These are phyloP conservation scores for Aureococcus anophagefferens DNA, from an alignment of 108 stramenopile species.

Conservation along the genomic window DNA sequence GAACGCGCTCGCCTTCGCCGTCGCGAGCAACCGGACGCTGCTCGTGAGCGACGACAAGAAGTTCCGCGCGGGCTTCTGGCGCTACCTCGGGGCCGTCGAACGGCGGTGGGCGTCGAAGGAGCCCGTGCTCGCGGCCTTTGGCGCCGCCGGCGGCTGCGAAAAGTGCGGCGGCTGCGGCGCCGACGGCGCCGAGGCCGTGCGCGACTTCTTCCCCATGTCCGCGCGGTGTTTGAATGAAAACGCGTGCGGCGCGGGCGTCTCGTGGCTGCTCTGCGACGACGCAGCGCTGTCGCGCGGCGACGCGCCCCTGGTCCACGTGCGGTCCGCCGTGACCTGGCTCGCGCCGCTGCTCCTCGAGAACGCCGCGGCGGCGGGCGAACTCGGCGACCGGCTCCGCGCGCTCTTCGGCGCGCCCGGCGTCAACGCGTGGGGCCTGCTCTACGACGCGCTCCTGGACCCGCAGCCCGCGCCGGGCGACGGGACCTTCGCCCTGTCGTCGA, in stretches of 20 bases:
- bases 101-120: neutral
- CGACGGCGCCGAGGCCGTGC: neutral
- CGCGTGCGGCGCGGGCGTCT: neutral
- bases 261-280: neutral
- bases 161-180: neutral
- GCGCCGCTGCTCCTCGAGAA: neutral
- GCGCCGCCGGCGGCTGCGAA: too few species aligned
- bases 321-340: neutral
- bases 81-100: neutral
- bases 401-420: neutral
- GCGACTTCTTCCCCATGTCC: neutral
- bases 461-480: neutral
- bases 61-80: neutral
- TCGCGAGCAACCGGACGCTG: neutral
- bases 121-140: neutral
- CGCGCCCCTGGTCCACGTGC: neutral
- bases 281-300: neutral
- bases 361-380: neutral
- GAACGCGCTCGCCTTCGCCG: neutral
- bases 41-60: neutral
- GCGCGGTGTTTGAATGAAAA: neutral
- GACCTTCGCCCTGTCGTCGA: too few species aligned
- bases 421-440: neutral
- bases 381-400: neutral
- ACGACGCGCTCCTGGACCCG: neutral